Base-by-base conservation (phyloP, 2,329 filamentous ascomycete species). In the Amphichorda felina region DNA sequence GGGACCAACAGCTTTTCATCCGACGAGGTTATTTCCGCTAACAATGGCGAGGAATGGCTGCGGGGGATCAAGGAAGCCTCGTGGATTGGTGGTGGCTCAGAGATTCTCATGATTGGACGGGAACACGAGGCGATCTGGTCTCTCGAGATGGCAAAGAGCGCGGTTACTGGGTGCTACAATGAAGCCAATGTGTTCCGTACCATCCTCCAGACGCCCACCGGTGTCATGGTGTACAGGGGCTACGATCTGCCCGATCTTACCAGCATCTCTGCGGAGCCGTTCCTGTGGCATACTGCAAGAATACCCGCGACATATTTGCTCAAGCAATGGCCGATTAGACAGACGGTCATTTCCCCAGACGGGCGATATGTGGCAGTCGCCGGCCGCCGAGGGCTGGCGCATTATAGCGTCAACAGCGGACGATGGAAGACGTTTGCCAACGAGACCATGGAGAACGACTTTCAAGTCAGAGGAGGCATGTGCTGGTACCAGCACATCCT, bases 401-500 rank as follows among this genome's bases (percentile, higher is more conserved):
- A 98, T 55, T 98, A 98, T 58, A 96, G 91, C 50, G 76, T 95
- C 41, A 82, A 82, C 45, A 96, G 89, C 51, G 85, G 89, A 19
- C 74, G 91, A 39, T 98, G 91, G 91, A 95, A 94, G 54, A 93
- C 82, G 0, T 98, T 98, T 54, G 72, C 81, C 33, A 86, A 88
- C 47, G 72, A 79, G 18, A 75, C 72, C 21, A 72, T 80, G 50
- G 91, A 96, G 56, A 87, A 88, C 47, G 85, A 88, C 42, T 98
- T 98, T 52, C 77, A 86, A 17, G 85, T 98, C 11, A 72, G 88
- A 42, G 91, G 91, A 33, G 91, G 91, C 6, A 94, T 98, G 88
- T 96, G 89, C 54, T 98, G 91, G 91, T 88, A 94, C 53, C 87
- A 94, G 45, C 89, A 98, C 57, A 83, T 96, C 22, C 68, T 98